phyloP scores from a whole-genome alignment of 2,329 filamentous ascomycete species.

The Colletotrichum abscissum region DNA sequence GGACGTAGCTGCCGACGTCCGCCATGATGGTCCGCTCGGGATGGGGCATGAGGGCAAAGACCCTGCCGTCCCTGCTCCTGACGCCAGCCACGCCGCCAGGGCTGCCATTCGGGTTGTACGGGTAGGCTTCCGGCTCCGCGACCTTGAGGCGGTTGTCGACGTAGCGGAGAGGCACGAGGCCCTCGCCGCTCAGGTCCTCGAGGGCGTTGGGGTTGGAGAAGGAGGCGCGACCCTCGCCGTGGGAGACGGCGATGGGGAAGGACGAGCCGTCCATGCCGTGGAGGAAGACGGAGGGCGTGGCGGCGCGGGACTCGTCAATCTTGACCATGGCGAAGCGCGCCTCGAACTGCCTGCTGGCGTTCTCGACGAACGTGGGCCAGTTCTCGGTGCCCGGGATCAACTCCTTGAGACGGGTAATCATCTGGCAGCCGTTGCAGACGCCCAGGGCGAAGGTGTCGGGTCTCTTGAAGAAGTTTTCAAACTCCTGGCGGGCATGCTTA shows the following conservation, averaged over 20 bases:
- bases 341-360: conserved; percentile 90
- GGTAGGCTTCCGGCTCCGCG: conserved; percentile 82
- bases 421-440: conserved; percentile 98
- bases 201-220: conserved; percentile 68
- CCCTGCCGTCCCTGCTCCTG: conserved; percentile 79
- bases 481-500: conserved; percentile 78
- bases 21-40: conserved; percentile 89
- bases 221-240: conserved; percentile 88
- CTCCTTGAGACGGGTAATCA: conserved; percentile 82
- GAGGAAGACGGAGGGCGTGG: conserved; percentile 82
- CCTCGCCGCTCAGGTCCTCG: conserved; percentile 68
- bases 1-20: conserved; percentile 81
- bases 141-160: conserved; percentile 79
- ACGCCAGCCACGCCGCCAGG: conserved; percentile 85
- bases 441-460: conserved; percentile 92
- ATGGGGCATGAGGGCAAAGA: conserved; percentile 93
- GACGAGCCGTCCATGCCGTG: conserved; percentile 86
- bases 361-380: conserved; percentile 91
- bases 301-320: conserved; percentile 61
- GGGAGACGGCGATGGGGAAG: conserved; percentile 87
- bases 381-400: conserved; percentile 85
- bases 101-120: conserved; percentile 89
- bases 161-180: conserved; percentile 83
- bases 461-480: conserved; percentile 86
- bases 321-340: conserved; percentile 88